phyloP scores from a whole-genome alignment of 345 rosid genomes.

The Pistacia integerrima region DNA sequence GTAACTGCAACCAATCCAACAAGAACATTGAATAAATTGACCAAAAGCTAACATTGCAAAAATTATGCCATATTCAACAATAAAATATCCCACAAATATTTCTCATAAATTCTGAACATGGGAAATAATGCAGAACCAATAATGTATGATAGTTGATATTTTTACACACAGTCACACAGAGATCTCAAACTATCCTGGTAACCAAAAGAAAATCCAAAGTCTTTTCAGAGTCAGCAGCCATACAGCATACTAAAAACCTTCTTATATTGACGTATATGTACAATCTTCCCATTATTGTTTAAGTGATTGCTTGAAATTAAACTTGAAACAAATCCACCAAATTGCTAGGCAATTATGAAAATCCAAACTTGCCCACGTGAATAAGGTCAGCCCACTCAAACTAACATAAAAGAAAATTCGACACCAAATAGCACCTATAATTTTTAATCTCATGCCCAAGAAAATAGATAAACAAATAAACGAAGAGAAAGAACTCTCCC shows the following conservation, averaged over 20 bases:
- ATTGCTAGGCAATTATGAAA: background rate
- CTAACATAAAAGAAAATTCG: background rate
- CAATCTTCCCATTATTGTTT: background rate
- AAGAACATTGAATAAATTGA: background rate
- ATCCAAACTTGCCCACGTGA: background rate
- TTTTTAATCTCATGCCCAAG: background rate
- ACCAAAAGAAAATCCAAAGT: background rate
- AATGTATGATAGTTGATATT: background rate
- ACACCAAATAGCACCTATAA: background rate
- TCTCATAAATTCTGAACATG: background rate
- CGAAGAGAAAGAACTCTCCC: background rate
- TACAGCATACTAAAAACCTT: background rate
- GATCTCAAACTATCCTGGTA: background rate
- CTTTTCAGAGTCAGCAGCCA: background rate
- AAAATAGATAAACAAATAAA: no score
- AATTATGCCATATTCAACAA: background rate
- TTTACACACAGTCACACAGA: background rate
- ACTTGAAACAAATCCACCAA: background rate
- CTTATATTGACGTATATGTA: no score
- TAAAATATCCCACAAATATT: background rate
- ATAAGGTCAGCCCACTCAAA: background rate
- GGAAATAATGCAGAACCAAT: background rate
- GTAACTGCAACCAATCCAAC: constrained; percentile 57
- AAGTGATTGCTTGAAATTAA: background rate
- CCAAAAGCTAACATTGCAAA: background rate